Percentiles rank a stretch among this genome's conserved stretches.
Conservation (phyloP, 1,284 basidiomycete genomes). For the Microbotryum lychnidis-dioicae region DNA sequence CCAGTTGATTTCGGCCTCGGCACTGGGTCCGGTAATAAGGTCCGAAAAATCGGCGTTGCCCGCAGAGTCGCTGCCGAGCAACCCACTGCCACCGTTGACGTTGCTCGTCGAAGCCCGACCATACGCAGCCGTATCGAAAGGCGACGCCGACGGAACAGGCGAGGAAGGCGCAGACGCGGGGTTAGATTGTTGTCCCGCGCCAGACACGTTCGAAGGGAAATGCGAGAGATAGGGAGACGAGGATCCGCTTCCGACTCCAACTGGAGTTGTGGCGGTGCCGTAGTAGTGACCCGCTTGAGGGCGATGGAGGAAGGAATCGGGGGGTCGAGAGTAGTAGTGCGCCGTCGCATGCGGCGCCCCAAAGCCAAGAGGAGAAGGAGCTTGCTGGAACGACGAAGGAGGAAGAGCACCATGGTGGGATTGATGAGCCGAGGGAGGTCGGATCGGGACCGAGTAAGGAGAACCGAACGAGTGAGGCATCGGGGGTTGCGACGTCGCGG, state of each 20-base stretch:
- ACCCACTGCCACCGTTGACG: not conserved
- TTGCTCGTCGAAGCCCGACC: not conserved
- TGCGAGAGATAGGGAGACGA: not conserved
- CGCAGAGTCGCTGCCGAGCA: not conserved
- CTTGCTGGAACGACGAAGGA: slow-evolving; percentile 11
- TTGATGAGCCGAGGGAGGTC: not conserved
- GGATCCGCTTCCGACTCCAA: not conserved
- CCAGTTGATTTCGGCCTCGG: slow-evolving; percentile 26
- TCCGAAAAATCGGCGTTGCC: slow-evolving; percentile 21
- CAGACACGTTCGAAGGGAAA: not conserved
- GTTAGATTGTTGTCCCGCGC: not conserved
- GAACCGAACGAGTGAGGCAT: not conserved
- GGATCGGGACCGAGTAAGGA: slow-evolving; percentile 3
- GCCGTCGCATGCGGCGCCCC: not conserved
- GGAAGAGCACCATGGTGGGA: slow-evolving; percentile 2
- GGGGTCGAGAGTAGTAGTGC: slow-evolving; percentile 4
- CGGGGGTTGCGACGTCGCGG: not conserved
- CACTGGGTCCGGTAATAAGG: slow-evolving; percentile 14
- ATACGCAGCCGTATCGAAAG: slow-evolving; percentile 4
- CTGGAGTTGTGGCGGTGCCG: not conserved
- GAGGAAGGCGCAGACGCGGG: not conserved
- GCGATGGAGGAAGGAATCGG: not conserved
- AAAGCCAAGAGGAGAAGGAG: not conserved
- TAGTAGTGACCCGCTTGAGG: not conserved
- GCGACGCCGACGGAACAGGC: not conserved